These are phyloP conservation scores for Furcasterigmium furcatum DNA, from an alignment of 2,329 filamentous ascomycete genomes.

Conservation along the genomic window DNA sequence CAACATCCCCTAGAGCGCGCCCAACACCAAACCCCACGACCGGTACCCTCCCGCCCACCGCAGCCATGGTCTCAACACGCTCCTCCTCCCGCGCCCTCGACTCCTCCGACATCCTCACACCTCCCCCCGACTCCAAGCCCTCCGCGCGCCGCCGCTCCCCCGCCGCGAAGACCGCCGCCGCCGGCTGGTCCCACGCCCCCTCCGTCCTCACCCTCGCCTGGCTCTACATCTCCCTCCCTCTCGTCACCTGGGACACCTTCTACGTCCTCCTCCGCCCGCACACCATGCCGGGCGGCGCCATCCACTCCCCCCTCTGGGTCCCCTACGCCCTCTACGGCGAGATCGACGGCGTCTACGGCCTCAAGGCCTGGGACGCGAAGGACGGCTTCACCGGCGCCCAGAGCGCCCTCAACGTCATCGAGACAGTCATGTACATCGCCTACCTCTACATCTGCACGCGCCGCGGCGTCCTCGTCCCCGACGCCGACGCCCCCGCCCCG, in stretches of 20 bases:
- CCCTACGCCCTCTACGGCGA: slow-evolving; percentile 80
- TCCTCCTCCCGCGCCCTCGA: slow-evolving; percentile 24
- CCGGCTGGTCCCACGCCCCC: slow-evolving; percentile 36
- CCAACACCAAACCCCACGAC: too few relatives aligned
- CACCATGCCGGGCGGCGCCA: slow-evolving; percentile 73
- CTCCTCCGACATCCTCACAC: slow-evolving; percentile 9
- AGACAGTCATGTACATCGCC: slow-evolving; percentile 61
- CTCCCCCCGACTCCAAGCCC: not conserved
- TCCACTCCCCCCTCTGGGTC: slow-evolving; percentile 70
- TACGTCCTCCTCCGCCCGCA: slow-evolving; percentile 80
- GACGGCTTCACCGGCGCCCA: slow-evolving; percentile 80
- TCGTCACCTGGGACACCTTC: slow-evolving; percentile 76
- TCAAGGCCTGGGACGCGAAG: slow-evolving; percentile 61
- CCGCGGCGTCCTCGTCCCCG: slow-evolving; percentile 15
- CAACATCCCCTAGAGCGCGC: too few relatives aligned
- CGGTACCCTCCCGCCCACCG: not conserved
- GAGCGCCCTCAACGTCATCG: slow-evolving; percentile 63
- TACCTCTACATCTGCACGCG: slow-evolving; percentile 42
- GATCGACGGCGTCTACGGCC: slow-evolving; percentile 80
- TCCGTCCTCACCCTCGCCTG: slow-evolving; percentile 55
- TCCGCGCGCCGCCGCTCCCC: not conserved
- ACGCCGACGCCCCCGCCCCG: slow-evolving; percentile 12
- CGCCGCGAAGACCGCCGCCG: not conserved
- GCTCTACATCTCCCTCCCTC: slow-evolving; percentile 70
- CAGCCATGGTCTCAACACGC: slow-evolving; percentile 34